Conservation (phyloP, 768 basidiomycete genomes). For the Cyathus striatus region DNA sequence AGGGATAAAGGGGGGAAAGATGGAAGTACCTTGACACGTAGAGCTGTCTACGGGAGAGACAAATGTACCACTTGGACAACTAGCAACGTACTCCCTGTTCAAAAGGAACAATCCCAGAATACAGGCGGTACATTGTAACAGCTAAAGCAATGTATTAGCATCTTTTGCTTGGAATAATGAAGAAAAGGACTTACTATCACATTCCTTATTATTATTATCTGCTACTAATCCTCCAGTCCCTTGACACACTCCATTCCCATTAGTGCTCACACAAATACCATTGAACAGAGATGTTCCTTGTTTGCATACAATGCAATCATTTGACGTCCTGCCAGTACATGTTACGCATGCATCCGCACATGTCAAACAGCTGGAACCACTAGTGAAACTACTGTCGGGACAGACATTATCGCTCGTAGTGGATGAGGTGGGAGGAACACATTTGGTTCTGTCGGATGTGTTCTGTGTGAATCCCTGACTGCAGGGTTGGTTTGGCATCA, state of each 20-base stretch:
- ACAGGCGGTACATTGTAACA: constrained; percentile 74
- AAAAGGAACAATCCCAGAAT: constrained; percentile 73
- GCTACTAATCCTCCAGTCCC: constrained; percentile 60
- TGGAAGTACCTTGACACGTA: constrained; percentile 54
- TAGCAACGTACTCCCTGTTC: constrained; percentile 60
- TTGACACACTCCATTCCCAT: constrained; percentile 64
- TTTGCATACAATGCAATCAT: constrained; percentile 66
- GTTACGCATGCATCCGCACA: constrained; percentile 66
- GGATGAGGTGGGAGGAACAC: constrained; percentile 45
- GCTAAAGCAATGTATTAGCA: constrained; percentile 24
- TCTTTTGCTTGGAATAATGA: background rate
- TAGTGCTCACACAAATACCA: constrained; percentile 63
- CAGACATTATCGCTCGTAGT: constrained; percentile 55
- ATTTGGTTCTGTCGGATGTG: constrained; percentile 58
- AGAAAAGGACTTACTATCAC: constrained; percentile 54
- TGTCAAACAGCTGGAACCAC: constrained; percentile 42
- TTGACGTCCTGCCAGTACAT: constrained; percentile 60
- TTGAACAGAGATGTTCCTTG: constrained; percentile 54
- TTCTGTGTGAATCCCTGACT: constrained; percentile 61
- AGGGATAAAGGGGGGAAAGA: background rate
- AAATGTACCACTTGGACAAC: constrained; percentile 72
- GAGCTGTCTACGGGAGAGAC: constrained; percentile 66
- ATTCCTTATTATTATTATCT: constrained; percentile 73
- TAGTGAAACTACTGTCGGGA: constrained; percentile 58
- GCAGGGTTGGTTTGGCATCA: too few species aligned